Base-by-base conservation (phyloP, 495 filamentous ascomycete species). In the Daldinia concentrica region DNA sequence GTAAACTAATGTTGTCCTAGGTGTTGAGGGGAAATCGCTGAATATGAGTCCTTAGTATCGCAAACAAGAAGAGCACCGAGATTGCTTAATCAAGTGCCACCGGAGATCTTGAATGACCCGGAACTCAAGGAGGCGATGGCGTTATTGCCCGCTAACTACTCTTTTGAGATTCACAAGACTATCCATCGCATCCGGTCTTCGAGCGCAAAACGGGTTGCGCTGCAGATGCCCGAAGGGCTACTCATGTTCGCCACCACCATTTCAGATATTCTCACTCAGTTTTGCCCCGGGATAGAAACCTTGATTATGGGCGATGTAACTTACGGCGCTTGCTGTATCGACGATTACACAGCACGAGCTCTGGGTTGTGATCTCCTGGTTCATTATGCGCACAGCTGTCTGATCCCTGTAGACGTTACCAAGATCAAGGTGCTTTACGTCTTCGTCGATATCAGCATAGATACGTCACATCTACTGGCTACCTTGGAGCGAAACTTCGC, bases 251-350 rank as follows among this genome's bases (percentile, higher is more conserved):
- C 95, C 29, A 97, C 95, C 51, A 98, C 95, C 17, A 97, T 99
- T 62, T 96, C 96, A 3, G 95, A 99, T 80, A 99, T 98, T 80
- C 83, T 99, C 36, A 93, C 92, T 11, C 89, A 91, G 69, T 99
- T 99, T 83, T 99, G 95, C 79, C 90, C 93, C 0, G 93, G 92
- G 3, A 90, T 89, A 43, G 91, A 95, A 74, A 98, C 96, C 0
- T 82, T 98, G 15, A 98, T 99, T 78, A 98, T 99, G 95, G 95
- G 96, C 57, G 95, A 99, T 73, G 95, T 99, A 27, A 99, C 95
- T 0, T 99, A 99, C 81, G 95, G 95, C 52, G 95, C 95, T 2
- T 99, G 95, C 83, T 99, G 95, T 76, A 98, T 99, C 68, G 95
- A 99, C 77, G 95, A 99, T 82, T 99, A 95, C 81, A 98, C 95